Percentiles rank a stretch among this genome's conserved stretches.
These are phyloP conservation scores for Fusarium lyarnte DNA, from an alignment of 2,329 filamentous ascomycete species.

Conservation along the genomic window DNA sequence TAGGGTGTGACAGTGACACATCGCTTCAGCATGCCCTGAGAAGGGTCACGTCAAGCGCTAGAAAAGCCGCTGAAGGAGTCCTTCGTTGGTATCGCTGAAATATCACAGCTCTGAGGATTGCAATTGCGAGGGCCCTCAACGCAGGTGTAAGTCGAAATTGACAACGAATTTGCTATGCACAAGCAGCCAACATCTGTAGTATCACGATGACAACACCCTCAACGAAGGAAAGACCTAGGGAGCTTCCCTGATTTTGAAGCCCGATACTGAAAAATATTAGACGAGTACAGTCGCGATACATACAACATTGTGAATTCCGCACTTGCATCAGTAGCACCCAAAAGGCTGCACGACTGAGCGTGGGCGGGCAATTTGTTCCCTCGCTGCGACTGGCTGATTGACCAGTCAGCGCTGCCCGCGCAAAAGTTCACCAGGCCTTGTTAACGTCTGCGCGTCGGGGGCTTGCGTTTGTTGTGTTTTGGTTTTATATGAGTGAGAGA, in stretches of 20 bases:
- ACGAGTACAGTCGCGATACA: slow-evolving; percentile 39
- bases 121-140: slow-evolving; percentile 19
- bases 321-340: slow-evolving; percentile 38
- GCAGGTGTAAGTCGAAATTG: slow-evolving; percentile 12
- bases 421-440: slow-evolving; percentile 1
- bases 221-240: not conserved
- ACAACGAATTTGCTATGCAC: slow-evolving; percentile 29
- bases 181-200: slow-evolving; percentile 12
- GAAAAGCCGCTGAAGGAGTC: slow-evolving; percentile 33
- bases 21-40: slow-evolving; percentile 39
- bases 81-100: slow-evolving; percentile 42
- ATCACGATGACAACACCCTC: not conserved
- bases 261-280: slow-evolving; percentile 27
- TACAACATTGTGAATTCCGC: slow-evolving; percentile 19
- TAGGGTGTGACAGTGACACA: slow-evolving; percentile 40
- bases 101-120: slow-evolving; percentile 32
- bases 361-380: slow-evolving; percentile 16
- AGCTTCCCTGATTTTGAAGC: not conserved
- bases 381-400: slow-evolving; percentile 23
- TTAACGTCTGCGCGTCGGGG: slow-evolving; percentile 7
- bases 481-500: slow-evolving; percentile 9
- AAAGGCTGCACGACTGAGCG: slow-evolving; percentile 33
- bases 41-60: slow-evolving; percentile 37
- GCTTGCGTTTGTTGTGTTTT: slow-evolving; percentile 14
- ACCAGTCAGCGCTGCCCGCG: slow-evolving; percentile 30